phyloP scores from a whole-genome alignment of 306 rosid genomes.

The Cucumis cinereus region DNA sequence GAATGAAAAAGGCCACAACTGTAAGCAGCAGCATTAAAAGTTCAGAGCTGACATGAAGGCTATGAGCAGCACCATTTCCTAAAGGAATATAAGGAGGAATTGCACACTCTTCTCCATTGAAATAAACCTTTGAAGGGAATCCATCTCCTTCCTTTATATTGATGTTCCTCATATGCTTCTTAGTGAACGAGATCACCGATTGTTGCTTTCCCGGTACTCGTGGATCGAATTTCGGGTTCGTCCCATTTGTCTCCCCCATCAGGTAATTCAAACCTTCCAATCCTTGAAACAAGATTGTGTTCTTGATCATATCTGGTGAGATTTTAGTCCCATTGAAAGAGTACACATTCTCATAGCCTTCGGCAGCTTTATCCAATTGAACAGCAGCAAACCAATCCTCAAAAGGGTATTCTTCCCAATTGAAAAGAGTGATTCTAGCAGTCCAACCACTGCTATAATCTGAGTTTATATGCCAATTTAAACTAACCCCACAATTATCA shows the following conservation, averaged over 20 bases:
- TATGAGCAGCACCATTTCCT: conserved; percentile 13
- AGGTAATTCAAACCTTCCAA: conserved; percentile 44
- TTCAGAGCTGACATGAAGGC: conserved; percentile 6
- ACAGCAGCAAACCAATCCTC: conserved; percentile 71
- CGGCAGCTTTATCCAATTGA: conserved; percentile 28
- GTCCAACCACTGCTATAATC: conserved; percentile 63
- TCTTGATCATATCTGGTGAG: conserved; percentile 9
- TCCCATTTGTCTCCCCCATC: conserved; percentile 43
- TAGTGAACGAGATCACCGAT: conserved; percentile 50
- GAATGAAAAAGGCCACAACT: conserved; percentile 20
- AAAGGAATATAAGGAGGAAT: conserved; percentile 42
- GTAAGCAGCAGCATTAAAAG: conserved; percentile 18
- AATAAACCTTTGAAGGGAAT: conserved; percentile 57
- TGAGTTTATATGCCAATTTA: conserved; percentile 72
- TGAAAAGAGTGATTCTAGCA: conserved; percentile 70
- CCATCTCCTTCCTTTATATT: conserved; percentile 37
- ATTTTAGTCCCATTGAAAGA: conserved; percentile 72
- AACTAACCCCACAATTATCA: conserved; percentile 67
- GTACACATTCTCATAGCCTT: conserved; percentile 39
- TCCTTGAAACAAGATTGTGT: conserved; percentile 55
- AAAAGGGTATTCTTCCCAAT: conserved; percentile 36
- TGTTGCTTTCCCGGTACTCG: conserved; percentile 82
- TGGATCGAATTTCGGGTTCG: conserved; percentile 15
- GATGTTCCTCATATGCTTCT: conserved; percentile 27
- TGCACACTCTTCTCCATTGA: conserved; percentile 75